Percentiles rank a stretch among this genome's conserved stretches.
Conservation (phyloP, 2,329 filamentous ascomycete genomes). For the Phaeosphaeriaceae sp. region DNA sequence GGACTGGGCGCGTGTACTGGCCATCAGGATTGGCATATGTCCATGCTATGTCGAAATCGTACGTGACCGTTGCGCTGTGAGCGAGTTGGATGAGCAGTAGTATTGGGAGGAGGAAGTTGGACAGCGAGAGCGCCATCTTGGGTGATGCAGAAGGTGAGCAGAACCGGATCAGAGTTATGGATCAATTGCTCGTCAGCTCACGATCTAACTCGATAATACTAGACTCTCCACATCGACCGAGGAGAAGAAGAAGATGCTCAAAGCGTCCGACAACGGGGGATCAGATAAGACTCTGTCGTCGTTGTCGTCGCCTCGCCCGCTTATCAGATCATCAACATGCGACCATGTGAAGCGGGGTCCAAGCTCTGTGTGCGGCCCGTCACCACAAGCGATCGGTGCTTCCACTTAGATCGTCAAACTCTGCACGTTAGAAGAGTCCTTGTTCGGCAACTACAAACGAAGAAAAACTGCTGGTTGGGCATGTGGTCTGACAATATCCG, state of each 20-base stretch:
- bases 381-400: constrained; percentile 4
- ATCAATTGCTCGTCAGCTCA: constrained; percentile 2
- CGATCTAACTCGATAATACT: not conserved
- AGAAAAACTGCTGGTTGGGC: constrained; percentile 15
- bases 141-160: not conserved
- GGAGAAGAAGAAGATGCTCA: constrained; percentile 33
- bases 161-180: not conserved
- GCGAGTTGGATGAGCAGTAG: constrained; percentile 29
- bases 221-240: not conserved
- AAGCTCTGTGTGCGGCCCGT: constrained; percentile 7
- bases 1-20: constrained; percentile 56
- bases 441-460: constrained; percentile 5
- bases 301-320: constrained; percentile 1
- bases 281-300: constrained; percentile 30
- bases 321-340: constrained; percentile 34
- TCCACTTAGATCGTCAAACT: constrained; percentile 3
- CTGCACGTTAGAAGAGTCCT: constrained; percentile 2
- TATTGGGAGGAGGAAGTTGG: constrained; percentile 50
- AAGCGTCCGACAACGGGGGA: constrained; percentile 24
- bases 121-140: constrained; percentile 55
- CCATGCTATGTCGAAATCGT: constrained; percentile 64
- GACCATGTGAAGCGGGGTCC: constrained; percentile 3
- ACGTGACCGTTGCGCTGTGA: constrained; percentile 49
- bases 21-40: constrained; percentile 63
- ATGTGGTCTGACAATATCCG: constrained; percentile 12